Evolutionary conservation across 305 asterid genomes (phyloP), one percentile per base, ranked within the genome.

Genomic region (Nicotiana rustica): DNA sequence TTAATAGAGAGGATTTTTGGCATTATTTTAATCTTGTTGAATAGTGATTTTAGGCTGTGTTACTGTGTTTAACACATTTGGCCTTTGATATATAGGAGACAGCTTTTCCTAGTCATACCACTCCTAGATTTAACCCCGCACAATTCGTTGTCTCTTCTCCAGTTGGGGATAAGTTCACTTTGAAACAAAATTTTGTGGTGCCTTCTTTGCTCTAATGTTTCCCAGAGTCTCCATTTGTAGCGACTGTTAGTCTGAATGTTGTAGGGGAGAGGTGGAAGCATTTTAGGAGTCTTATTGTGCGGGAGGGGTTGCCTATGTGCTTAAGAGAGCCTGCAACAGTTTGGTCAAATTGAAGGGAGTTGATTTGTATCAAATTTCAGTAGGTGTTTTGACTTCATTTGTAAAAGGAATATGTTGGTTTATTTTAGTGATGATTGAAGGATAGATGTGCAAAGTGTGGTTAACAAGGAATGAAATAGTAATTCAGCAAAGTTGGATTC

Each of bases 371-470:
- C 79, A 73, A 76, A 25, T 76, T 76, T 52, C 65, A 29, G 47
- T 76, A 9, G 29, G 80, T 55, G 47, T 76, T 75, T 38, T 55
- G 65, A 75, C 21, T 49, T 73, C 62, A 49, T 65, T 49, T 29
- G 79, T 52, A 75, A 52, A 52, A 12, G 21, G 17, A 25, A 75
- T 75, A 25, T 52, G 79, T 29, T 15, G 15, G 2, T 52, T 25
- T 75, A 25, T 75, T 15, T 75, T 52, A 25, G 79, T 25, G 65
- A 75, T 75, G 80, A 29, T 75, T 52, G 80, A 75, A 75, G 44
- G 80, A 29, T 29, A 52, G 80, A 52, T 15, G 17, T 52, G 36
- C 41, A 4, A 21, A 14, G 65, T 75, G 80, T 52, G 65, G 25
- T 29, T 75, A 6, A 15, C 64, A 25, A 25, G 65, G 15, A 67